A percentile compares a stretch with the other conserved stretches of the same genome.
phyloP scores from a whole-genome alignment of 2,329 filamentous ascomycete genomes.

The Furcasterigmium sp. region DNA sequence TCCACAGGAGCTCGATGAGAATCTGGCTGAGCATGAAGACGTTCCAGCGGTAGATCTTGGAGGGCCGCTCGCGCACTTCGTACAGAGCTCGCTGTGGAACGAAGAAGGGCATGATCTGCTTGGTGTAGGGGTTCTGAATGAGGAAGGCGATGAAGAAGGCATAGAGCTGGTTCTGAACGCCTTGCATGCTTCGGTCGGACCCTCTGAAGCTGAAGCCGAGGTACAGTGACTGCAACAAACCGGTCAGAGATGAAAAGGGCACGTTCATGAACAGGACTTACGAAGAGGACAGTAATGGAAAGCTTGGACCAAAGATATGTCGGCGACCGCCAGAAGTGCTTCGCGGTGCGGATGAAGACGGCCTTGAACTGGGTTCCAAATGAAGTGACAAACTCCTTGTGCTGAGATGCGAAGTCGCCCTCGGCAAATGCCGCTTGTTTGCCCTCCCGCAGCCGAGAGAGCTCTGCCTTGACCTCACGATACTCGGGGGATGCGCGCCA shows the following conservation, averaged over 20 bases:
- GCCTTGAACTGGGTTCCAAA: slow-evolving; percentile 56
- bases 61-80: slow-evolving; percentile 63
- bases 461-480: slow-evolving; percentile 19
- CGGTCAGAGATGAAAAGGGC: no score
- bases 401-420: slow-evolving; percentile 12
- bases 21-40: slow-evolving; percentile 29
- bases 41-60: slow-evolving; percentile 48
- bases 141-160: slow-evolving; percentile 63
- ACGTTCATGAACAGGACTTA: background rate
- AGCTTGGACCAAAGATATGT: slow-evolving; percentile 66
- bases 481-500: slow-evolving; percentile 26
- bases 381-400: slow-evolving; percentile 66
- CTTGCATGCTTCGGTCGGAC: slow-evolving; percentile 52
- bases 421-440: slow-evolving; percentile 15
- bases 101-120: slow-evolving; percentile 68
- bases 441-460: slow-evolving; percentile 25
- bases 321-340: slow-evolving; percentile 69
- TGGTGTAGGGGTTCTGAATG: slow-evolving; percentile 58
- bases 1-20: slow-evolving; percentile 66
- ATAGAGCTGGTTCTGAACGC: slow-evolving; percentile 65
- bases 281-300: slow-evolving; percentile 39
- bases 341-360: slow-evolving; percentile 58
- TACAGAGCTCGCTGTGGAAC: slow-evolving; percentile 62
- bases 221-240: slow-evolving; percentile 42
- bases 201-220: slow-evolving; percentile 60